Evolutionary conservation across 805 yeast species (phyloP).

Genomic region (Candida insectorum): DNA sequence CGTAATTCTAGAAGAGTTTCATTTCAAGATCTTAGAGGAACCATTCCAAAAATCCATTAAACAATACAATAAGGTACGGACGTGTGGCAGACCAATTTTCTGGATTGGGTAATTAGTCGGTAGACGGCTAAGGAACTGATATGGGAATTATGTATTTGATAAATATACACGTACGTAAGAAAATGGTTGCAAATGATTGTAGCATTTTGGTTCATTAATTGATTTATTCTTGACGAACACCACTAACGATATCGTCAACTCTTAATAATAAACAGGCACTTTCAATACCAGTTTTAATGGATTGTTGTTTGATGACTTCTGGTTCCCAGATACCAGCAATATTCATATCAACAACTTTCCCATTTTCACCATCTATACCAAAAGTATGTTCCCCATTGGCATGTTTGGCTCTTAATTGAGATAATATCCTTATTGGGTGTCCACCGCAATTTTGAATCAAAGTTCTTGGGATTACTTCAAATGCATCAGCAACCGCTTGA

Average conservation of each 20-base stretch:
- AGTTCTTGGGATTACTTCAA: conserved; percentile 98
- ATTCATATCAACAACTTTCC: conserved; percentile 93
- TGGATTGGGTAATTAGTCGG: no score
- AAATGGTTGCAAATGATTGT: no score
- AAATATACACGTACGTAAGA: no score
- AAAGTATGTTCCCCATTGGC: conserved; percentile 82
- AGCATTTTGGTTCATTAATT: no score
- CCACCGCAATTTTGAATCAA: conserved; percentile 98
- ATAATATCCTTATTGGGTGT: conserved; percentile 82
- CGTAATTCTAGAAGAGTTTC: no score
- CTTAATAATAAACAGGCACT: conserved; percentile 91
- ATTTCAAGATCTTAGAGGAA: no score
- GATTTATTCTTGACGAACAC: conserved; percentile 64
- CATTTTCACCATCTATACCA: conserved; percentile 94
- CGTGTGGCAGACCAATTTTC: no score
- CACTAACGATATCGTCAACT: conserved; percentile 97
- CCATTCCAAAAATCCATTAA: no score
- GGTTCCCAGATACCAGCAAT: conserved; percentile 99
- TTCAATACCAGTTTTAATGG: conserved; percentile 96
- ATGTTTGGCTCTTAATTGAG: conserved; percentile 93
- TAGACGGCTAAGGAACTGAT: no score
- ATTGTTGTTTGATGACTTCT: conserved; percentile 94
- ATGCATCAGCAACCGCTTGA: conserved; percentile 97
- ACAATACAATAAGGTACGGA: no score
- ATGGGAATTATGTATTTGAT: no score